These are phyloP conservation scores for Cutaneotrichosporon sp. DNA, from an alignment of 1,284 basidiomycete genomes.

Conservation along the genomic window DNA sequence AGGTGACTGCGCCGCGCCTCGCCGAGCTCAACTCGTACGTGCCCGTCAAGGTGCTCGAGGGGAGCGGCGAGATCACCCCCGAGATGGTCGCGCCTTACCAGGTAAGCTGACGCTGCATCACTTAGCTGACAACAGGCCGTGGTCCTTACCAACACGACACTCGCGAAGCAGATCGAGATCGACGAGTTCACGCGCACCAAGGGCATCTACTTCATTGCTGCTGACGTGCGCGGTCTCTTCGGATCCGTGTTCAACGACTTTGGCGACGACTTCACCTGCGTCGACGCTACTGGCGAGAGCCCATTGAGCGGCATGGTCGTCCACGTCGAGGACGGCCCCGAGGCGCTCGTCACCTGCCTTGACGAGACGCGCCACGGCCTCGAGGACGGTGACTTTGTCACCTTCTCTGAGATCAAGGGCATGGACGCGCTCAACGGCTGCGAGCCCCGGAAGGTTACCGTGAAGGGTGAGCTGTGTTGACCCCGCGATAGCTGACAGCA, in stretches of 20 bases:
- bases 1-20: slow-evolving; percentile 82
- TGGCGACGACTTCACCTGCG: slow-evolving; percentile 88
- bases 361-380: slow-evolving; percentile 98
- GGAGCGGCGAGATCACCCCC: slow-evolving; percentile 68
- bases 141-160: slow-evolving; percentile 77
- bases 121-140: slow-evolving; percentile 64
- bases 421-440: slow-evolving; percentile 90
- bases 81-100: slow-evolving; percentile 85
- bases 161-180: slow-evolving; percentile 87
- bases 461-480: slow-evolving; percentile 67
- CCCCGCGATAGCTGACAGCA: slow-evolving; percentile 26
- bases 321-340: slow-evolving; percentile 77
- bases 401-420: slow-evolving; percentile 96
- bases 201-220: slow-evolving; percentile 87
- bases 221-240: slow-evolving; percentile 92
- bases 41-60: slow-evolving; percentile 81
- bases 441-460: slow-evolving; percentile 86
- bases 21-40: slow-evolving; percentile 97
- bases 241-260: slow-evolving; percentile 98
- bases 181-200: slow-evolving; percentile 90
- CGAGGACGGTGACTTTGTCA: slow-evolving; percentile 97
- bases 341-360: slow-evolving; percentile 91
- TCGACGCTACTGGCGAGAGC: slow-evolving; percentile 94
- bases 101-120: slow-evolving; percentile 56
- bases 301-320: slow-evolving; percentile 95